Base-by-base conservation (phyloP, 148 eudicot genomes). In the Hydrangea macrophylla region DNA sequence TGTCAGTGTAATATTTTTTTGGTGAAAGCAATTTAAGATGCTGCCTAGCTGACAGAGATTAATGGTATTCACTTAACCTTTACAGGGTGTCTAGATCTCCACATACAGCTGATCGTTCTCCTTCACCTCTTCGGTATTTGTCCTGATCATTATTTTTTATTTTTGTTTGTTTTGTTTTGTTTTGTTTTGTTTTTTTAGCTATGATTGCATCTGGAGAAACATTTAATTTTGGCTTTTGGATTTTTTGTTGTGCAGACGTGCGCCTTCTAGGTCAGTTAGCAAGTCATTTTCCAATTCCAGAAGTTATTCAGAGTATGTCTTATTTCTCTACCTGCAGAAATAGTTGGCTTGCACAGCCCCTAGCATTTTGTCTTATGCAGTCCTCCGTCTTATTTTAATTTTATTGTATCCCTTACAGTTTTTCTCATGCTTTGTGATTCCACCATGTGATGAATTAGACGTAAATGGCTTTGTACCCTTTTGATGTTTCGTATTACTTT, bases 31-130 rank as follows among this genome's bases (percentile, higher is more conserved):
- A 64, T 28, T 70, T 60, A 42, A 60, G n/a, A 72, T 25, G 27
- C 27, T 70, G 51, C 32, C 33, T 17, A 42, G 30, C 3, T 58
- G 30, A 58, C 28, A 27, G 42, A 73, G 54, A 73, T 60, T 73
- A 31, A 59, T 59, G 64, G 44, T 64, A 44, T 72, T 50, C 51
- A 24, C 64, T 75, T 67, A 58, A 69, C 75, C 64, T 65, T 25
- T 73, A 65, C 89, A 88, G 95, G 85, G 71, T 61, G 65, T 79
- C 88, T 28, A 83, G 64, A 71, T 90, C 92, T 70, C 90, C 92
- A 0, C 68, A 68, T 73, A 78, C 92, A 57, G 77, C 80, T 64
- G 79, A 79, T 40, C 81, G 62, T 51, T 71, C 81, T n/a, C 80
- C 73, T 70, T 84, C 90, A 53, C 83, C 90, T 51, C 81, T 57